Base-by-base conservation (phyloP, 2,329 filamentous ascomycete genomes). In the Diaporthe humulicola region DNA sequence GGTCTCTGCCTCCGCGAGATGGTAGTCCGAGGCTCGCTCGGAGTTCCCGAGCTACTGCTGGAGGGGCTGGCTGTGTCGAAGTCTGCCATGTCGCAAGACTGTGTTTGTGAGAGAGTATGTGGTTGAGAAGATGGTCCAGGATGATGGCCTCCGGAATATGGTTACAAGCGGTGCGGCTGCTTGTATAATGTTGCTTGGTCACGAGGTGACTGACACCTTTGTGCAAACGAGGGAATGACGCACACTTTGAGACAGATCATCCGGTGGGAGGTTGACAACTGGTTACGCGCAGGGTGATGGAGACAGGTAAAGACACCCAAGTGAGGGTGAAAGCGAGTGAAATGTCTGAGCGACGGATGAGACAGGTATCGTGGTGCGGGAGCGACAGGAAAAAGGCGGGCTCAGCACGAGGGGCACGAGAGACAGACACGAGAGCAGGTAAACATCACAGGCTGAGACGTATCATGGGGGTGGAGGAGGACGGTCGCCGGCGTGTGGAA, bases 1-100 rank as follows among this genome's bases (percentile, higher is more conserved):
- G 86, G 86, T 30, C 85, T 81, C 71, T 81, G 76, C 60, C 85
- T 82, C 75, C 84, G 82, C 38, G 80, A 76, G 30, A 76, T 30
- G 4, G 50, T 67, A n/a, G 73, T 2, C 9, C 69, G 60, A 8
- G 69, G 61, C 36, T 83, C 81, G 73, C 79, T 30, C 52, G 50
- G 57, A 17, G 17, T 52, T 36, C 4, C 60, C 25, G 45, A 42
- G 30, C 33, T 45, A 19, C 60, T 30, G 22, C 66, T 74, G 30
- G 57, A 19, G 6, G 56, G 45, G 30, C 38, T 52, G 45, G 52
- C 17, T 28, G 61, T 66, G 25, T n/a, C 61, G 57, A 66, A 73
- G 61, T 57, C 45, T 45, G 40, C 30, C 70, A 74, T 73, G 57
- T 42, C n/a, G 30, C 28, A 45, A 14, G 38, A 48, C 30, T n/a